Percentiles rank a stretch among this genome's conserved stretches.
Evolutionary conservation across 768 basidiomycete species (phyloP).

Genomic region (Tulasnella sp.): DNA sequence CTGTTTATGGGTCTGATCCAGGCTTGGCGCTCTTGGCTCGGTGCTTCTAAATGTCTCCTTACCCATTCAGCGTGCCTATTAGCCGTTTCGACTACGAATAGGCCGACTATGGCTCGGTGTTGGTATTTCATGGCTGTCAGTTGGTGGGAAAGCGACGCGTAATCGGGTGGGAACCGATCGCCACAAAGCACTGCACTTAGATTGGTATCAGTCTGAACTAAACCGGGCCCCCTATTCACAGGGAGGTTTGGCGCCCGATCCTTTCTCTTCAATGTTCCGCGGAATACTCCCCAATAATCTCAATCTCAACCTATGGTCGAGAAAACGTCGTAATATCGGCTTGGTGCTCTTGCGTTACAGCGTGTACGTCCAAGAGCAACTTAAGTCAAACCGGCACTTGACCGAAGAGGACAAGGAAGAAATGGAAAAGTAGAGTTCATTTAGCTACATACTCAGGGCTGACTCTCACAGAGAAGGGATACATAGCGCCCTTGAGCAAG

Average conservation of each 20-base stretch:
- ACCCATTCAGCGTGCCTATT: too few species aligned
- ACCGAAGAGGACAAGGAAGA: background rate
- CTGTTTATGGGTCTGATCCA: too few species aligned
- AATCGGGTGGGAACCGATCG: too few species aligned
- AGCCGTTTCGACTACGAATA: too few species aligned
- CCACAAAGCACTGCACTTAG: too few species aligned
- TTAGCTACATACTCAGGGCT: background rate
- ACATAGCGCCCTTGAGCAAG: background rate
- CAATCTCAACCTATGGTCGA: background rate
- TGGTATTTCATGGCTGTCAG: too few species aligned
- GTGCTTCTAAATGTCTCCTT: too few species aligned
- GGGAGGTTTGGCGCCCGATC: background rate
- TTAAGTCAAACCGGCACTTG: background rate
- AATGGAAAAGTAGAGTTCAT: background rate
- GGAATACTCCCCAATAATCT: background rate
- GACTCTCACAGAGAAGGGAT: background rate
- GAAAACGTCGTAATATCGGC: background rate
- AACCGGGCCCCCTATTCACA: too few species aligned
- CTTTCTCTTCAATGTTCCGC: background rate
- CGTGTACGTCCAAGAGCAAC: background rate
- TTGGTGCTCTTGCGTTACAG: background rate
- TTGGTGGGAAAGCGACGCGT: too few species aligned
- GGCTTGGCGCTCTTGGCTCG: too few species aligned
- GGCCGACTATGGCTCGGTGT: too few species aligned
- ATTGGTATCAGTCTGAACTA: too few species aligned